These are phyloP conservation scores for Maudiozyma humilis DNA, from an alignment of 1,139 yeast species.

Conservation along the genomic window DNA sequence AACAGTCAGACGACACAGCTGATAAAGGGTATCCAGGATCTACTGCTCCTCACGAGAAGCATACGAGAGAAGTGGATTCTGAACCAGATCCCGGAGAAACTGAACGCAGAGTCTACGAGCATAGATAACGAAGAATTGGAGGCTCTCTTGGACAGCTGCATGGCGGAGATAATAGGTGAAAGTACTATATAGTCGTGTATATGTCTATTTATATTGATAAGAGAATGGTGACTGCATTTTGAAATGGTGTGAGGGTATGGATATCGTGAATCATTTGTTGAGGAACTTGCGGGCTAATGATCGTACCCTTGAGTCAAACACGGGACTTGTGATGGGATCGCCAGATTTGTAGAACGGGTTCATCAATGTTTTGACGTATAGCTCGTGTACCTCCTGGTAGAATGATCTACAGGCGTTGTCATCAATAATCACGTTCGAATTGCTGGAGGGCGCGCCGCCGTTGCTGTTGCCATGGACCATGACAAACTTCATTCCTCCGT, in stretches of 20 bases:
- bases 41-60: constrained; percentile 27
- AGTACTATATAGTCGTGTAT: not conserved
- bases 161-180: constrained; percentile 14
- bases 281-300: constrained; percentile 70
- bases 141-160: constrained; percentile 14
- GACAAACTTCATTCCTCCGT: constrained; percentile 77
- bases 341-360: constrained; percentile 81
- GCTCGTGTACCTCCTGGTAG: constrained; percentile 75
- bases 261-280: constrained; percentile 9
- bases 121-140: constrained; percentile 15
- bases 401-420: constrained; percentile 79
- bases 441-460: constrained; percentile 3
- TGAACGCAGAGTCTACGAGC: constrained; percentile 2
- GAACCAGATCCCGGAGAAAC: constrained; percentile 26
- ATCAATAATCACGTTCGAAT: constrained; percentile 33
- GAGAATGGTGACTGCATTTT: not conserved
- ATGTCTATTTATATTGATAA: not conserved
- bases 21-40: constrained; percentile 30
- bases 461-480: constrained; percentile 52
- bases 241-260: not conserved
- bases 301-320: constrained; percentile 70
- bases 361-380: constrained; percentile 75
- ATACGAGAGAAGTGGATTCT: constrained; percentile 31
- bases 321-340: constrained; percentile 64
- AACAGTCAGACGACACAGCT: constrained; percentile 29